Evolutionary conservation across 2,329 filamentous ascomycete species (phyloP).

Genomic region (Trichoderma pleuroti): DNA sequence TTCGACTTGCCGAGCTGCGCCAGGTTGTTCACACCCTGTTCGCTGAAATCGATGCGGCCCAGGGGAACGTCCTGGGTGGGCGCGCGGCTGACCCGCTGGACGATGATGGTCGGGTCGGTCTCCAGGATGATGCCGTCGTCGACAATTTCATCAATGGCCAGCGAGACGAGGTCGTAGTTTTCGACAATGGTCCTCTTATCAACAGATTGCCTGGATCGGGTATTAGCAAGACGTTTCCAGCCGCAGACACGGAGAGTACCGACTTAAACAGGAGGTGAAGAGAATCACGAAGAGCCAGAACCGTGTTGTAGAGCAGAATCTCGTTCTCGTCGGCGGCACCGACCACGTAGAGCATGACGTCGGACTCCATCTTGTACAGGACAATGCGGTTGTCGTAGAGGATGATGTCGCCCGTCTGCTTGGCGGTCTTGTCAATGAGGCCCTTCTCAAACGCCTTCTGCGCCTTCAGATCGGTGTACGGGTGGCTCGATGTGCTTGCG

Average conservation of each 20-base stretch:
- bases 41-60: slow-evolving; percentile 90
- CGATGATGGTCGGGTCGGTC: slow-evolving; percentile 91
- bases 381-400: slow-evolving; percentile 96
- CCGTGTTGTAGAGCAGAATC: slow-evolving; percentile 90
- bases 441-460: slow-evolving; percentile 98
- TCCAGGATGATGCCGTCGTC: slow-evolving; percentile 96
- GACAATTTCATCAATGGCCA: slow-evolving; percentile 92
- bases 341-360: slow-evolving; percentile 94
- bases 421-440: slow-evolving; percentile 89
- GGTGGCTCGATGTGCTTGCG: slow-evolving; percentile 59
- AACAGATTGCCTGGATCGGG: slow-evolving; percentile 69
- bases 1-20: slow-evolving; percentile 93
- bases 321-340: slow-evolving; percentile 93
- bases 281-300: slow-evolving; percentile 85
- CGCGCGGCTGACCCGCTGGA: slow-evolving; percentile 86
- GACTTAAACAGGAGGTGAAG: slow-evolving; percentile 90
- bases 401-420: slow-evolving; percentile 93
- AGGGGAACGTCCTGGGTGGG: slow-evolving; percentile 88
- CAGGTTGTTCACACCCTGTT: slow-evolving; percentile 90
- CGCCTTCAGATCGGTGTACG: slow-evolving; percentile 84
- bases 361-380: slow-evolving; percentile 96
- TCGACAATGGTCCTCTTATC: slow-evolving; percentile 98
- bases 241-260: neutral
- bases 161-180: slow-evolving; percentile 94
- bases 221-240: neutral